A percentile compares a stretch with the other conserved stretches of the same genome.
Conservation (phyloP, 257 asterid genomes). For the Gentiana dahurica region DNA sequence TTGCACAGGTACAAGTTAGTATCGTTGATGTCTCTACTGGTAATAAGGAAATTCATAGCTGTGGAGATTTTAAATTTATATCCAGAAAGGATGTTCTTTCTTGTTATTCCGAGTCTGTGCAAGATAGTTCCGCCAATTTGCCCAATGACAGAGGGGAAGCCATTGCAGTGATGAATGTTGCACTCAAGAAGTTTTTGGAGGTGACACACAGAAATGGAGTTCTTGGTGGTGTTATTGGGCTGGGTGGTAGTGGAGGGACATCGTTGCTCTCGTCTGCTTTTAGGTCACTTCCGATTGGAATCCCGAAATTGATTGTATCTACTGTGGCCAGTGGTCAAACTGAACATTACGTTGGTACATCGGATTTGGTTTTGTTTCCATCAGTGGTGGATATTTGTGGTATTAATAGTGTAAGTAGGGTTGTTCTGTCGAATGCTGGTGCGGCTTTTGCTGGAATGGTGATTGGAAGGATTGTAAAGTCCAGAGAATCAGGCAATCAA, state of each 20-base stretch:
- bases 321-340: conserved; percentile 97
- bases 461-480: conserved; percentile 34
- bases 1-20: conserved; percentile 53
- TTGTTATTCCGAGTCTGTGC: conserved; percentile 27
- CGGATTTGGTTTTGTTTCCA: conserved; percentile 93
- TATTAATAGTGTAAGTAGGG: conserved; percentile 70
- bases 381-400: conserved; percentile 97
- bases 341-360: conserved; percentile 78
- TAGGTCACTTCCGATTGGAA: conserved; percentile 73
- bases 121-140: conserved; percentile 22
- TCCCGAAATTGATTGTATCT: conserved; percentile 72
- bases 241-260: conserved; percentile 98
- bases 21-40: conserved; percentile 76
- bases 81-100: conserved; percentile 59
- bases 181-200: conserved; percentile 40
- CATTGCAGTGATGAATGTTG: conserved; percentile 51
- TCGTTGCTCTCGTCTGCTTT: conserved; percentile 78
- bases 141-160: conserved; percentile 84
- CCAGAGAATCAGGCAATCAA: conserved; percentile 17
- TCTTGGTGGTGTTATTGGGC: conserved; percentile 78
- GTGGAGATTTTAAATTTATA: conserved; percentile 55
- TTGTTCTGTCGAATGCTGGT: conserved; percentile 64
- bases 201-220: conserved; percentile 28
- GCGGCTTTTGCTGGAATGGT: conserved; percentile 93
- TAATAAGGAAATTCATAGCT: conserved; percentile 25